phyloP scores from a whole-genome alignment of 768 basidiomycete species.

The Panaeolus cyanescens region DNA sequence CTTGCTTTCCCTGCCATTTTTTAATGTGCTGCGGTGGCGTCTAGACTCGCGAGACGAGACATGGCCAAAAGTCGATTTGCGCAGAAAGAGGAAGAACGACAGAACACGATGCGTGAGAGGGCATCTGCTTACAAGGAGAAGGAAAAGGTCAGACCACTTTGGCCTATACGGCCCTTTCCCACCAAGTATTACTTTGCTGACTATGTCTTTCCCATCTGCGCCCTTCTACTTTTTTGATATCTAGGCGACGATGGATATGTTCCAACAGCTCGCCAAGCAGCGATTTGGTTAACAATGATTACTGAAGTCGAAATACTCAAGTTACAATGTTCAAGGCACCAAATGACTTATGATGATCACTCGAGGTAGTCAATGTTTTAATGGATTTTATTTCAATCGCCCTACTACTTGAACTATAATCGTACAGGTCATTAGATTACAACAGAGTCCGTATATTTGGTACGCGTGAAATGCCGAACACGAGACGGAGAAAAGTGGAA shows the following conservation, averaged over 20 bases:
- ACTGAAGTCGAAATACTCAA: not conserved
- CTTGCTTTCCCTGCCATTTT: constrained; percentile 1
- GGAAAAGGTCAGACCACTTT: constrained; percentile 51
- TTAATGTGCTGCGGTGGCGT: not conserved
- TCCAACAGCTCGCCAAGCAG: constrained; percentile 87
- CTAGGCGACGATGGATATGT: constrained; percentile 93
- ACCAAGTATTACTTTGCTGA: not conserved
- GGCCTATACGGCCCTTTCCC: not conserved
- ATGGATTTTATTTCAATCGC: not conserved
- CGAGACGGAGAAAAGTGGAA: not conserved
- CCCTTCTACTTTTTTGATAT: constrained; percentile 4
- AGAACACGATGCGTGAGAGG: constrained; percentile 58
- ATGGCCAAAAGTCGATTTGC: constrained; percentile 65
- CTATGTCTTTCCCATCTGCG: not conserved
- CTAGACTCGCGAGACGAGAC: constrained; percentile 68
- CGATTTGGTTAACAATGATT: constrained; percentile 63
- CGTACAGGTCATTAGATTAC: constrained; percentile 1
- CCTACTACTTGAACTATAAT: constrained; percentile 3
- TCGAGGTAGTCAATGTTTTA: not conserved
- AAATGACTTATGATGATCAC: not conserved
- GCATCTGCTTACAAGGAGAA: constrained; percentile 67
- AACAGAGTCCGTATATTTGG: not conserved
- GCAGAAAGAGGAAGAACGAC: constrained; percentile 60
- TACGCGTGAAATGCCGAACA: not conserved
- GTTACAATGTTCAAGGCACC: not conserved